Evolutionary conservation across 805 yeast species (phyloP).

Genomic region (Pichia thaimueangensis): DNA sequence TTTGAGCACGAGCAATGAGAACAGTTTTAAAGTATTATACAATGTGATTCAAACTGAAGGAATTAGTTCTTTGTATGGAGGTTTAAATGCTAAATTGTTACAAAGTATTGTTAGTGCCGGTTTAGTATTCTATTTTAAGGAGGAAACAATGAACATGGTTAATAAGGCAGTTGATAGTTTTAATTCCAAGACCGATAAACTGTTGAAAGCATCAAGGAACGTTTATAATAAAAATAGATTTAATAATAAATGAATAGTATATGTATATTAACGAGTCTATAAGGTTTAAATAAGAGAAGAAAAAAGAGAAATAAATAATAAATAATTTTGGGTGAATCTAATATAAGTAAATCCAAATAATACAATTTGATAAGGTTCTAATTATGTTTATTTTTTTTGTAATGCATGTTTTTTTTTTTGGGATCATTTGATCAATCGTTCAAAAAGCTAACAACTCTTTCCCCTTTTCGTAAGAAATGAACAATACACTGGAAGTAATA

Average conservation of each 20-base stretch:
- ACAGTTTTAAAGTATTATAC: conserved; percentile 39
- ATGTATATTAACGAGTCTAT: background rate
- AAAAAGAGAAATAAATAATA: background rate
- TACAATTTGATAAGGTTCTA: background rate
- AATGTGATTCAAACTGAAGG: conserved; percentile 69
- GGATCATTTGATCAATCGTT: conserved; percentile 12
- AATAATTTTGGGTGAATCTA: background rate
- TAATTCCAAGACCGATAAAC: background rate
- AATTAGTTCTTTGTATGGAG: conserved; percentile 69
- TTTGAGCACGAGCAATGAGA: conserved; percentile 35
- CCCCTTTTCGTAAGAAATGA: conserved; percentile 67
- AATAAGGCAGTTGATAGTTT: background rate
- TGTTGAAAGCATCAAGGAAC: background rate
- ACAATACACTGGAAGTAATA: conserved; percentile 87
- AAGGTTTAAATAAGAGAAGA: background rate
- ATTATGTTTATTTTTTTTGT: too few relatives aligned
- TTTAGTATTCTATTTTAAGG: conserved; percentile 84
- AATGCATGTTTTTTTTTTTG: too few relatives aligned
- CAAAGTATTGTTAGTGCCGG: conserved; percentile 89
- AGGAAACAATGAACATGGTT: conserved; percentile 48
- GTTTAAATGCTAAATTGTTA: conserved; percentile 68
- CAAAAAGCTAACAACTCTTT: conserved; percentile 28
- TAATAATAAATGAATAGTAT: background rate
- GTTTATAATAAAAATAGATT: conserved; percentile 1
- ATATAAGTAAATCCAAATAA: background rate